A percentile compares a stretch with the other conserved stretches of the same genome.
phyloP scores from a whole-genome alignment of 768 basidiomycete species.

The Royoungia palumana region DNA sequence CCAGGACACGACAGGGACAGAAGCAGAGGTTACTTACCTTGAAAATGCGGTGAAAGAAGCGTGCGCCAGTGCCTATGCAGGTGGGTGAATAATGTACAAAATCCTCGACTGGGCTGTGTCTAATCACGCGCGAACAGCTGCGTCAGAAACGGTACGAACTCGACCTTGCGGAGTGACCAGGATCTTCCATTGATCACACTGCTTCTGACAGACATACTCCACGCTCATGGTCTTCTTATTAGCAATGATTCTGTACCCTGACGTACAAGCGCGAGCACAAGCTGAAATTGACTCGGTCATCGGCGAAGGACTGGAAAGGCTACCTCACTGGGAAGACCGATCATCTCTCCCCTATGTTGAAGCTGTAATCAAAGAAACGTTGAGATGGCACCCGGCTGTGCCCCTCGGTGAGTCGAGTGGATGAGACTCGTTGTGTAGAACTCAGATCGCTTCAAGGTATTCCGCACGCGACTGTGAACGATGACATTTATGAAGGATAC shows the following conservation, averaged over 20 bases:
- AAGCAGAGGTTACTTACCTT: slow-evolving; percentile 9
- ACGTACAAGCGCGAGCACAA: slow-evolving; percentile 20
- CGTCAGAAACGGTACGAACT: slow-evolving; percentile 21
- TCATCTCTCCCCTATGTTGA: slow-evolving; percentile 20
- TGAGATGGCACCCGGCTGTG: slow-evolving; percentile 22
- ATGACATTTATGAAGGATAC: slow-evolving; percentile 43
- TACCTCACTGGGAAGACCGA: slow-evolving; percentile 20
- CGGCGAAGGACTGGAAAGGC: slow-evolving; percentile 17
- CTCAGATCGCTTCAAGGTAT: slow-evolving; percentile 15
- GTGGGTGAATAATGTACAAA: slow-evolving; percentile 3
- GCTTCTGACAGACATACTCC: slow-evolving; percentile 17
- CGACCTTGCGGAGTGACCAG: background rate
- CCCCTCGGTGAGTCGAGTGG: slow-evolving; percentile 9
- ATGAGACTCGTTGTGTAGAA: background rate
- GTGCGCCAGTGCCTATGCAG: slow-evolving; percentile 18
- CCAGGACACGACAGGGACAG: background rate
- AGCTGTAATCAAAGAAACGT: slow-evolving; percentile 21
- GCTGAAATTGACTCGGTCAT: slow-evolving; percentile 18
- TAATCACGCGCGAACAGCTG: slow-evolving; percentile 12
- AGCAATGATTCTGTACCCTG: slow-evolving; percentile 19
- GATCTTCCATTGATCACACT: slow-evolving; percentile 7
- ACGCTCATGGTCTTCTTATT: background rate
- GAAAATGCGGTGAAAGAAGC: slow-evolving; percentile 24
- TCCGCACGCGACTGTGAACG: slow-evolving; percentile 34
- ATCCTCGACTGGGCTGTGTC: slow-evolving; percentile 5